Conservation (phyloP, 2,329 filamentous ascomycete genomes). For the Ophiocordyceps camponoti-leonardi region DNA sequence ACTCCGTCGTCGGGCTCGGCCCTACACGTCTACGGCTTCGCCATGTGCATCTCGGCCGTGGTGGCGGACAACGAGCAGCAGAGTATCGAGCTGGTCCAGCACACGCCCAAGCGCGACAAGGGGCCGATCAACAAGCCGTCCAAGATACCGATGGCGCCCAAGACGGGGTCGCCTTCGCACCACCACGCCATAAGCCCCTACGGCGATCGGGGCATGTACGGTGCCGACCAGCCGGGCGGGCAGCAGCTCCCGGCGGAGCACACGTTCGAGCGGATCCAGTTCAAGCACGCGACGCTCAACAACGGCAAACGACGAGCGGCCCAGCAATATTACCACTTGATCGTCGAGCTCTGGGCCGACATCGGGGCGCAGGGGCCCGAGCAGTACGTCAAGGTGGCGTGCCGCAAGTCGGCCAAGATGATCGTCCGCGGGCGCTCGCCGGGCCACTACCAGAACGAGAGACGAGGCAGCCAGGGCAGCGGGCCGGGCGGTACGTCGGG, state of each 20-base stretch:
- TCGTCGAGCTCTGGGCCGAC: slow-evolving; percentile 68
- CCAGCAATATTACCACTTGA: slow-evolving; percentile 84
- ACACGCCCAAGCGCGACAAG: slow-evolving; percentile 83
- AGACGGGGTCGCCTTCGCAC: slow-evolving; percentile 38
- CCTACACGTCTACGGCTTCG: slow-evolving; percentile 55
- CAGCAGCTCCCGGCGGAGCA: slow-evolving; percentile 32
- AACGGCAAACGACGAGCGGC: slow-evolving; percentile 82
- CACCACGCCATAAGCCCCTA: slow-evolving; percentile 30
- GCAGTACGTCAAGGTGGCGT: slow-evolving; percentile 54
- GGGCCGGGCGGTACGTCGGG: slow-evolving; percentile 49
- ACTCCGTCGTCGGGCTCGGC: slow-evolving; percentile 20
- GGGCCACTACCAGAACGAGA: slow-evolving; percentile 60
- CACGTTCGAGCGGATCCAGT: slow-evolving; percentile 79
- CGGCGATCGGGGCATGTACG: slow-evolving; percentile 22
- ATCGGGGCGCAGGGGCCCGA: slow-evolving; percentile 31
- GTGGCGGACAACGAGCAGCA: slow-evolving; percentile 63
- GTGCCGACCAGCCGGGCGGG: slow-evolving; percentile 22
- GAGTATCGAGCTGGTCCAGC: slow-evolving; percentile 69
- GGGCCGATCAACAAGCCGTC: slow-evolving; percentile 63
- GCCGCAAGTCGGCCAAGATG: slow-evolving; percentile 60
- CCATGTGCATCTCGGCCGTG: slow-evolving; percentile 71
- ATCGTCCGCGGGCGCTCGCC: slow-evolving; percentile 76
- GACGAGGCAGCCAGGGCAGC: slow-evolving; percentile 51
- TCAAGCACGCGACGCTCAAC: slow-evolving; percentile 86
- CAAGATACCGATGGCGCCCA: slow-evolving; percentile 49